Conservation (phyloP, 805 yeast species). For the Debaryomyces hansenii region DNA sequence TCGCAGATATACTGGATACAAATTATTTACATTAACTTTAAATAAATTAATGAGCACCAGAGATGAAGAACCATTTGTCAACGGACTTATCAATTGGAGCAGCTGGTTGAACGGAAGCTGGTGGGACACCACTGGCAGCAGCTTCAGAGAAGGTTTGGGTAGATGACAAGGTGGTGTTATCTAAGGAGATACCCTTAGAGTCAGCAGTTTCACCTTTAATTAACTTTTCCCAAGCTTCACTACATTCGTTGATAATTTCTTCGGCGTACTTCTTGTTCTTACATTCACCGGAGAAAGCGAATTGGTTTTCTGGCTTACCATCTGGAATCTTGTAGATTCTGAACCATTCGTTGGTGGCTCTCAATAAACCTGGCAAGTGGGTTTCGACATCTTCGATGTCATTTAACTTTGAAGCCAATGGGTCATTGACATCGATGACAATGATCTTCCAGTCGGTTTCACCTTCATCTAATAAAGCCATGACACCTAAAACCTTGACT, state of each 20-base stretch:
- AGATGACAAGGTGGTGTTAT: constrained; percentile 68
- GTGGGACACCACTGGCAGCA: constrained; percentile 57
- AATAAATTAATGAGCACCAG: constrained; percentile 58
- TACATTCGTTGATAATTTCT: constrained; percentile 60
- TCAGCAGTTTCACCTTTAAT: constrained; percentile 42
- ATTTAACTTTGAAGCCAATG: constrained; percentile 57
- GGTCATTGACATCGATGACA: constrained; percentile 67
- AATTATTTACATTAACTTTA: not conserved
- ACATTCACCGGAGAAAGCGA: constrained; percentile 73
- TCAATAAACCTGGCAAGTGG: constrained; percentile 68
- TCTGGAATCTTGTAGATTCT: constrained; percentile 81
- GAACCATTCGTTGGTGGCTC: constrained; percentile 76
- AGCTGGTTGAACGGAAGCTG: constrained; percentile 70
- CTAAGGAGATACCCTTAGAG: constrained; percentile 62
- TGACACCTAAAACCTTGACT: constrained; percentile 71
- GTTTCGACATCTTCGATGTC: constrained; percentile 67
- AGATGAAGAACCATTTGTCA: constrained; percentile 98
- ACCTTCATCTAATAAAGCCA: constrained; percentile 87
- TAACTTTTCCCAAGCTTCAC: constrained; percentile 64
- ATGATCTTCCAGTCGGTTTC: constrained; percentile 95
- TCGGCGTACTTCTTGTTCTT: constrained; percentile 59
- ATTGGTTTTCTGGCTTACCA: constrained; percentile 73
- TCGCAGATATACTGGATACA: too few relatives aligned
- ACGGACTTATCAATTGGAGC: constrained; percentile 95
- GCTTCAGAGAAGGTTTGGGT: constrained; percentile 51